Evolutionary conservation across 148 eudicot genomes (phyloP).

Genomic region (Pharnaceum exiguum): DNA sequence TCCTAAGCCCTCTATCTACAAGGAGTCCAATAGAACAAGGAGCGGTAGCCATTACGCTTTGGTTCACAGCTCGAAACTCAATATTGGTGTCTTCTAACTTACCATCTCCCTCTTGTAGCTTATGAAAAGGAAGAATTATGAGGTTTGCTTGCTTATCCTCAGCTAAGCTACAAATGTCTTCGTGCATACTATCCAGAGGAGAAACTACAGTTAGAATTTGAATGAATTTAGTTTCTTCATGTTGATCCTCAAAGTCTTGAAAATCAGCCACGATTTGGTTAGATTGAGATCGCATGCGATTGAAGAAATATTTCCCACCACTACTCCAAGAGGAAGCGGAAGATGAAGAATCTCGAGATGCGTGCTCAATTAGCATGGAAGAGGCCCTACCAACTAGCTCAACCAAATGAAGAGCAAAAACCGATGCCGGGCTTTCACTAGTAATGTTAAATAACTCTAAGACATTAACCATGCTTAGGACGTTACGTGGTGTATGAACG

Average conservation of each 20-base stretch:
- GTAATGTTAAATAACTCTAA: slow-evolving; percentile 27
- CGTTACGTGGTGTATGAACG: slow-evolving; percentile 23
- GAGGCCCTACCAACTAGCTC: slow-evolving; percentile 39
- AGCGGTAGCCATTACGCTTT: slow-evolving; percentile 29
- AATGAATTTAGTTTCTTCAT: slow-evolving; percentile 11
- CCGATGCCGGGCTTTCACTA: slow-evolving; percentile 7
- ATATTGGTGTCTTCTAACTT: slow-evolving; percentile 35
- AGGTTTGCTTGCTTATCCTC: slow-evolving; percentile 30
- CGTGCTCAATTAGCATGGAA: slow-evolving; percentile 37
- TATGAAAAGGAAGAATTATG: slow-evolving; percentile 45
- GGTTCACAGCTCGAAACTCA: slow-evolving; percentile 36
- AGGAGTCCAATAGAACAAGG: slow-evolving; percentile 50
- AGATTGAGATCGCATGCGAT: slow-evolving; percentile 21
- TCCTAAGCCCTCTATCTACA: slow-evolving; percentile 36
- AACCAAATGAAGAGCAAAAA: slow-evolving; percentile 30
- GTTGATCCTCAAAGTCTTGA: slow-evolving; percentile 28
- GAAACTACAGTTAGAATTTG: slow-evolving; percentile 37
- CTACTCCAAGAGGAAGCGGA: background rate
- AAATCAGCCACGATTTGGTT: slow-evolving; percentile 44
- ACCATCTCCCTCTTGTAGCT: slow-evolving; percentile 36
- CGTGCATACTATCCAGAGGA: slow-evolving; percentile 43
- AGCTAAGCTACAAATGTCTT: slow-evolving; percentile 52
- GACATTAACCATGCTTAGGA: slow-evolving; percentile 31
- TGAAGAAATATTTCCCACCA: slow-evolving; percentile 9
- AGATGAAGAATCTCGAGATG: slow-evolving; percentile 3